These are phyloP conservation scores for Podaxis sp. DNA, from an alignment of 768 basidiomycete genomes.

Conservation along the genomic window DNA sequence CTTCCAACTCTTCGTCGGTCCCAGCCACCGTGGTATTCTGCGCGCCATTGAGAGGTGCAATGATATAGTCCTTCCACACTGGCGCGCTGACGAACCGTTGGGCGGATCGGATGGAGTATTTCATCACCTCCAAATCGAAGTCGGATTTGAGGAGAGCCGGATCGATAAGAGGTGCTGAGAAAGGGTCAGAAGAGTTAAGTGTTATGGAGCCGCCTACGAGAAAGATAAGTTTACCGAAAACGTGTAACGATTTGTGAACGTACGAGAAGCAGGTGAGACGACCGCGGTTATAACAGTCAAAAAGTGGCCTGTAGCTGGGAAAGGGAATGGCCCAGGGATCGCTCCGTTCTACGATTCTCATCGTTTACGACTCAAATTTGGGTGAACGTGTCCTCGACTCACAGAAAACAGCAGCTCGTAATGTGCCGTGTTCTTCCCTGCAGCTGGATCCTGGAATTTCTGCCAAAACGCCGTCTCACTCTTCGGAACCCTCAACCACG, in stretches of 20 bases:
- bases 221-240: neutral
- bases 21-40: constrained; percentile 20
- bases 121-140: constrained; percentile 30
- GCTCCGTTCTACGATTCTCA: neutral
- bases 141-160: constrained; percentile 40
- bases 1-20: constrained; percentile 26
- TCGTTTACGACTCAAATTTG: neutral
- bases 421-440: constrained; percentile 30
- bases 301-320: constrained; percentile 22
- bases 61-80: constrained; percentile 28
- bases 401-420: constrained; percentile 30
- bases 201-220: constrained; percentile 35
- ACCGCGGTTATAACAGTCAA: constrained; percentile 22
- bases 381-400: neutral
- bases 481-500: constrained; percentile 28
- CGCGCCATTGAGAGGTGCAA: constrained; percentile 17
- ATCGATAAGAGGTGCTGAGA: constrained; percentile 48
- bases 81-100: constrained; percentile 23
- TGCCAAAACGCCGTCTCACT: constrained; percentile 18
- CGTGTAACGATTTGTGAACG: constrained; percentile 27
- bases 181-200: constrained; percentile 43
- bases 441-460: constrained; percentile 25
- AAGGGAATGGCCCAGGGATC: constrained; percentile 11
- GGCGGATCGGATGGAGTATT: constrained; percentile 26
- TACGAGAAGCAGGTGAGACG: constrained; percentile 27